Percentiles rank a stretch among this genome's conserved stretches.
phyloP scores from a whole-genome alignment of 176 grass and related monocot species.

The Tuctoria greenei region DNA sequence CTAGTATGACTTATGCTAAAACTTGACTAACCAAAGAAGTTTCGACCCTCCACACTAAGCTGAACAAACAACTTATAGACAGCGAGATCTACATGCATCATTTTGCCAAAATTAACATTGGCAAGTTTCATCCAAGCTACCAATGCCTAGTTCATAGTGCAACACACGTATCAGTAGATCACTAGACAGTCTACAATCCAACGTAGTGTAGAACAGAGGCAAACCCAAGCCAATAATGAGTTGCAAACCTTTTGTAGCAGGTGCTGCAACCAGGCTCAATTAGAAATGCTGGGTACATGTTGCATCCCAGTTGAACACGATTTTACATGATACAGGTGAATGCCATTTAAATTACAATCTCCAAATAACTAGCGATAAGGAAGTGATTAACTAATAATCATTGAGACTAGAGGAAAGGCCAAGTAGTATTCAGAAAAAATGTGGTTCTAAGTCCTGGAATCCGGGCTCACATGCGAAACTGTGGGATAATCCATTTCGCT shows the following conservation, averaged over 20 bases:
- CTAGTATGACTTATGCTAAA: no score
- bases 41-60: no score
- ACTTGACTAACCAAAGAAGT: no score
- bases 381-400: not conserved
- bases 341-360: not conserved
- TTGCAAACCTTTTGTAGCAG: not conserved
- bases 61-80: no score
- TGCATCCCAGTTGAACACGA: not conserved
- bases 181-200: not conserved
- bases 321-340: not conserved
- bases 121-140: no score
- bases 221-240: not conserved
- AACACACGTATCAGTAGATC: not conserved
- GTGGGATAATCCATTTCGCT: not conserved
- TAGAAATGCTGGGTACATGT: not conserved
- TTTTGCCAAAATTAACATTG: no score
- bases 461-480: not conserved
- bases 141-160: no score
- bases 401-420: not conserved
- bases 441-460: not conserved
- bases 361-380: not conserved
- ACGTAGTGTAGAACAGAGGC: not conserved
- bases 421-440: not conserved
- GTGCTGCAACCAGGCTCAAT: not conserved
- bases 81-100: no score